Evolutionary conservation across 331 rosid species (phyloP).

Genomic region (Erythrophleum ivorense): DNA sequence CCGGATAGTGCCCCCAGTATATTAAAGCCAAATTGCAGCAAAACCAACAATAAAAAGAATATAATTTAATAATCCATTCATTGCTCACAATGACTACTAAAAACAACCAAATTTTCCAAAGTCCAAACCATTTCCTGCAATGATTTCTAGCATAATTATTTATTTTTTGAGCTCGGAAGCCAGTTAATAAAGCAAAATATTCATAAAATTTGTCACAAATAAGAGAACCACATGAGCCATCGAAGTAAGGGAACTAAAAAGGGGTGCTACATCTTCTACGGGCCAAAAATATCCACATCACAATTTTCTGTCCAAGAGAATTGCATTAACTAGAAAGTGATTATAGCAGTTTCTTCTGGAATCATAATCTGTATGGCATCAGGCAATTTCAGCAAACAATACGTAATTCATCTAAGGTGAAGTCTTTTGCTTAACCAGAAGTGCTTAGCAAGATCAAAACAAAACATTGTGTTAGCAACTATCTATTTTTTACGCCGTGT

Average conservation of each 20-base stretch:
- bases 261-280: not conserved
- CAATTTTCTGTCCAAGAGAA: not conserved
- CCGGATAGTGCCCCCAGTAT: no score
- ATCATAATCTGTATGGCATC: not conserved
- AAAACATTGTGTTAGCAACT: not conserved
- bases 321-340: not conserved
- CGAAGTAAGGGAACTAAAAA: not conserved
- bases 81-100: not conserved
- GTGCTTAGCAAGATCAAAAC: not conserved
- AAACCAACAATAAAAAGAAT: not conserved
- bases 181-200: not conserved
- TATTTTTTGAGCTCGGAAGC: not conserved
- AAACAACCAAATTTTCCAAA: not conserved
- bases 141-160: not conserved
- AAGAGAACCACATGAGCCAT: not conserved
- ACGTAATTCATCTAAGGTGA: not conserved
- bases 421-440: not conserved
- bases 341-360: not conserved
- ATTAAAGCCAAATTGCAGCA: not conserved
- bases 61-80: not conserved
- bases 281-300: not conserved
- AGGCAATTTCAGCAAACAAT: not conserved
- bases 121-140: not conserved
- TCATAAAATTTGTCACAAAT: not conserved
- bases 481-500: not conserved